Conservation (phyloP, 441 rosid species). For the Syzygium syzygioides region DNA sequence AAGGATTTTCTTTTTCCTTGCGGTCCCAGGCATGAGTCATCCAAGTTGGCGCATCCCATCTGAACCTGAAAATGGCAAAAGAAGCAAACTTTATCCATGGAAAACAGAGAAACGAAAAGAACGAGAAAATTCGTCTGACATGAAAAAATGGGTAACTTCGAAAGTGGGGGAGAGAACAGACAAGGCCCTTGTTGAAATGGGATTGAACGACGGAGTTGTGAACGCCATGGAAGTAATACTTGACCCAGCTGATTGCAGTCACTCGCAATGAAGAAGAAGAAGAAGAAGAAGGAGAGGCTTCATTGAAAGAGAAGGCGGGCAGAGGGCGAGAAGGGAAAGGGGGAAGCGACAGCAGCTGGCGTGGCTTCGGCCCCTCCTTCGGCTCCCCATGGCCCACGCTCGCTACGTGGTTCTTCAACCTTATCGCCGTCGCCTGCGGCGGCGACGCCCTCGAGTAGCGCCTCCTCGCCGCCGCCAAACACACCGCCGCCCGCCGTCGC, state of each 20-base stretch:
- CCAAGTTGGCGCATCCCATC: constrained; percentile 28
- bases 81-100: background rate
- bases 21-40: constrained; percentile 10
- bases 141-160: background rate
- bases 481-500: background rate
- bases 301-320: constrained; percentile 29
- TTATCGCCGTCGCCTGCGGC: constrained; percentile 34
- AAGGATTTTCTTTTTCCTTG: constrained; percentile 23
- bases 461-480: background rate
- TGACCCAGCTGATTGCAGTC: constrained; percentile 85
- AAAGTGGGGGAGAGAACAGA: constrained; percentile 21
- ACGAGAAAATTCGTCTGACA: background rate
- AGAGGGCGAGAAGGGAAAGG: constrained; percentile 65
- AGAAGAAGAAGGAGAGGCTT: constrained; percentile 6
- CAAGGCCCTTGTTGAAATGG: constrained; percentile 86
- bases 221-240: constrained; percentile 64
- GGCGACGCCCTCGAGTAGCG: constrained; percentile 22
- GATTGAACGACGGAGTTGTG: constrained; percentile 47
- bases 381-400: constrained; percentile 32
- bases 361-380: constrained; percentile 65
- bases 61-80: constrained; percentile 38
- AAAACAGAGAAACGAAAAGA: background rate
- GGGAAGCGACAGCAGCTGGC: constrained; percentile 75
- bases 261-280: constrained; percentile 21
- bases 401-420: constrained; percentile 58